Evolutionary conservation across 257 asterid genomes (phyloP).

Genomic region (Solanum appendiculatum): DNA sequence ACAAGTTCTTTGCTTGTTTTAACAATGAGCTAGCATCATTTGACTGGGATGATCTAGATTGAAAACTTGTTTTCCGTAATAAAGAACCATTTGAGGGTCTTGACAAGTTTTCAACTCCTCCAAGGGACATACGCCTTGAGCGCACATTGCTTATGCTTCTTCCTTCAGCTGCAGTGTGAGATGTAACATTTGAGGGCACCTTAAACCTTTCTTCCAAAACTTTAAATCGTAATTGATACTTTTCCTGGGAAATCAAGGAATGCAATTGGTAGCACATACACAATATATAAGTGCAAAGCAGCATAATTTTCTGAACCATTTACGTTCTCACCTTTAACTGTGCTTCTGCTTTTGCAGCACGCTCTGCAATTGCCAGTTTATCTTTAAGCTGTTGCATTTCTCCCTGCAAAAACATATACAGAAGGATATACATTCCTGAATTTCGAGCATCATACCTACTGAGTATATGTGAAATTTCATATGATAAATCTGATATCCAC

Average conservation of each 20-base stretch:
- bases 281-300: neutral
- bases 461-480: neutral
- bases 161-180: slow-evolving; percentile 33
- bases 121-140: slow-evolving; percentile 52
- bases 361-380: neutral
- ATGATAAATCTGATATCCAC: neutral
- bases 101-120: slow-evolving; percentile 47
- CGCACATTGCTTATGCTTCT: slow-evolving; percentile 41
- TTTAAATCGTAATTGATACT: slow-evolving; percentile 72
- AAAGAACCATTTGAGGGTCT: slow-evolving; percentile 19
- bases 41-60: slow-evolving; percentile 22
- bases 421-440: neutral
- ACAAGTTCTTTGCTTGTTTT: slow-evolving; percentile 32
- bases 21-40: slow-evolving; percentile 26
- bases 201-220: slow-evolving; percentile 79
- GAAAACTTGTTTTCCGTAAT: slow-evolving; percentile 25
- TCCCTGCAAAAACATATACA: slow-evolving; percentile 6
- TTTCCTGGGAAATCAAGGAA: slow-evolving; percentile 37
- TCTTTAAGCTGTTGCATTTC: neutral
- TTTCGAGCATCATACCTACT: neutral
- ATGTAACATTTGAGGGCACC: slow-evolving; percentile 32
- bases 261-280: neutral
- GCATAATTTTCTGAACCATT: neutral
- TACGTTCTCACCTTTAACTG: neutral
- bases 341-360: neutral